These are phyloP conservation scores for Citrus glauca DNA, from an alignment of 345 rosid species.

Conservation along the genomic window DNA sequence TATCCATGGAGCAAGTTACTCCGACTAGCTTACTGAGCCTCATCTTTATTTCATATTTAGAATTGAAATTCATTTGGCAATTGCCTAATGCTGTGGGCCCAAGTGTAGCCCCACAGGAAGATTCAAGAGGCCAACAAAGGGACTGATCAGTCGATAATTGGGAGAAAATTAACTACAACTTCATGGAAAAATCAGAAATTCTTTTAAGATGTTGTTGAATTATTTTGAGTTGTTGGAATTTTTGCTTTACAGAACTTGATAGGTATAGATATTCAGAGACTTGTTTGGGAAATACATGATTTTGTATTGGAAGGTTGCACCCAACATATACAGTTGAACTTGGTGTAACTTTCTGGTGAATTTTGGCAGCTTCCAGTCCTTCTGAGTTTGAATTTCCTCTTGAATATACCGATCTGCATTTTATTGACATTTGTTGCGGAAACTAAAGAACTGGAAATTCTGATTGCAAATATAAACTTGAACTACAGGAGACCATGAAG, in stretches of 20 bases:
- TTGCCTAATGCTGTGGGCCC: neutral
- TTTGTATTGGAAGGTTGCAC: neutral
- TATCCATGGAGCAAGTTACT: neutral
- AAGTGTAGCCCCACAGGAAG: neutral
- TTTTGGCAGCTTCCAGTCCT: neutral
- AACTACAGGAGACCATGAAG: conserved; percentile 34
- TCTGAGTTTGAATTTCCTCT: neutral
- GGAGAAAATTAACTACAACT: neutral
- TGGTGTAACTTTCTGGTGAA: neutral
- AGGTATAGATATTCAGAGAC: neutral
- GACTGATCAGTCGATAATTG: neutral
- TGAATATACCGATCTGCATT: neutral
- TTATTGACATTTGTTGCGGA: neutral
- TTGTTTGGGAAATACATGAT: neutral
- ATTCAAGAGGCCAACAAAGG: neutral
- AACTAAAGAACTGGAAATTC: neutral
- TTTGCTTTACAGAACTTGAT: neutral
- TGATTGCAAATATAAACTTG: conserved; percentile 9
- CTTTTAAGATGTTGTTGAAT: too few relatives aligned
- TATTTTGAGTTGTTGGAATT: neutral
- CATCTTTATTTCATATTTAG: too few relatives aligned
- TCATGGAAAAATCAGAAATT: neutral
- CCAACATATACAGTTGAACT: neutral
- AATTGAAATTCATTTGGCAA: too few relatives aligned
- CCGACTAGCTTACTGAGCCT: neutral